A percentile compares a stretch with the other conserved stretches of the same genome.
Evolutionary conservation across 2,329 filamentous ascomycete genomes (phyloP).

Genomic region (Rosellinia necatrix): DNA sequence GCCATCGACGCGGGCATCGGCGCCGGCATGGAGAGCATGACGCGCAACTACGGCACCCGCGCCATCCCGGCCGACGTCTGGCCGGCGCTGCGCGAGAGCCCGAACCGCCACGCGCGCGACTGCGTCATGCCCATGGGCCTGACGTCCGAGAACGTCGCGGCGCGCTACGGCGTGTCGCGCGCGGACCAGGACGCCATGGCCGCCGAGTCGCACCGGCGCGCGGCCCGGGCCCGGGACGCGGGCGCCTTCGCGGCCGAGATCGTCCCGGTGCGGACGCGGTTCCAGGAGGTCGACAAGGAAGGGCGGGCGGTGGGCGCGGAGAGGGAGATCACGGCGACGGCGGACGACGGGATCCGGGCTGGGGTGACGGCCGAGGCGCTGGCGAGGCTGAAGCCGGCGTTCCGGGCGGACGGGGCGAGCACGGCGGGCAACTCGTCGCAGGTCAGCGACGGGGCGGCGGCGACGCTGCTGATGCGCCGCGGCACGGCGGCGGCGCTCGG

Average conservation of each 20-base stretch:
- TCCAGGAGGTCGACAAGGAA: conserved; percentile 66
- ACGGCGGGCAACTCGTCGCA: conserved; percentile 89
- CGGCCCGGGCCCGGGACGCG: conserved; percentile 68
- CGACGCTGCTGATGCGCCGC: conserved; percentile 82
- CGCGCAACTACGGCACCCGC: conserved; percentile 79
- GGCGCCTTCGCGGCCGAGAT: conserved; percentile 81
- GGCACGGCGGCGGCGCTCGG: conserved; percentile 77
- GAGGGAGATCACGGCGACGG: conserved; percentile 68
- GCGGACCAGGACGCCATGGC: conserved; percentile 84
- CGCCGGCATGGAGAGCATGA: conserved; percentile 97
- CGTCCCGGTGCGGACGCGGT: conserved; percentile 75
- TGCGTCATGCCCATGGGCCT: conserved; percentile 95
- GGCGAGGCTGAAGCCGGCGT: conserved; percentile 82
- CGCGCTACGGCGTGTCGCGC: conserved; percentile 68
- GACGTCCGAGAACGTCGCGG: conserved; percentile 86
- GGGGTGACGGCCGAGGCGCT: conserved; percentile 71
- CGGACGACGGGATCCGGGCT: conserved; percentile 83
- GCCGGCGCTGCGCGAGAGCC: conserved; percentile 68
- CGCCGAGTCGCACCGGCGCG: conserved; percentile 72
- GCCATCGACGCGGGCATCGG: conserved; percentile 76
- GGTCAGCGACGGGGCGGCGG: conserved; percentile 86
- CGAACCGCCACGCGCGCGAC: conserved; percentile 69
- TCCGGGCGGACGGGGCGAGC: conserved; percentile 72
- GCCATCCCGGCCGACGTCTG: conserved; percentile 86
- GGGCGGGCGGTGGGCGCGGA: conserved; percentile 59